These are phyloP conservation scores for Catharanthus roseus DNA, from an alignment of 257 asterid genomes.

Conservation along the genomic window DNA sequence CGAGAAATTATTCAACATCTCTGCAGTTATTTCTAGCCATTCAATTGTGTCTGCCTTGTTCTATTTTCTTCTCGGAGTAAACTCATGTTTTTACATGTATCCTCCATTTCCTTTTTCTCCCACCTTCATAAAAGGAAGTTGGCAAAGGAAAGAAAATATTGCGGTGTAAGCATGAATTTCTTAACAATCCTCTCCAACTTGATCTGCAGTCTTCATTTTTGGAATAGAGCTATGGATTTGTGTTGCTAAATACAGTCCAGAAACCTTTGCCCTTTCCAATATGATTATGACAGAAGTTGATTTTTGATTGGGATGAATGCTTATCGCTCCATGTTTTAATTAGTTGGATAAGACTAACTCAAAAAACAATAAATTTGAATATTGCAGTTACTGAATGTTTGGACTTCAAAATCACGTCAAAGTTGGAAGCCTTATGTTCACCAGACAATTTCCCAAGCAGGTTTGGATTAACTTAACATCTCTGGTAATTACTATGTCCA, in stretches of 20 bases:
- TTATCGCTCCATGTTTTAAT: neutral
- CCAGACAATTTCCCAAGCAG: conserved; percentile 59
- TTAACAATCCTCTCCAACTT: neutral
- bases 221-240: neutral
- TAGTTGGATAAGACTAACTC: conserved; percentile 2
- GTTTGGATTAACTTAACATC: conserved; percentile 26
- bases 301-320: neutral
- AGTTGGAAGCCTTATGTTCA: conserved; percentile 88
- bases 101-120: neutral
- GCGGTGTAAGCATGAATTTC: neutral
- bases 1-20: neutral
- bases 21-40: neutral
- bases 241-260: neutral
- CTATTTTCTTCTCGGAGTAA: neutral
- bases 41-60: neutral
- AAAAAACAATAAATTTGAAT: neutral
- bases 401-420: conserved; percentile 77
- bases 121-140: too few relatives aligned
- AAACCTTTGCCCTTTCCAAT: neutral
- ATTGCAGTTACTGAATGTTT: conserved; percentile 69
- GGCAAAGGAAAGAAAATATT: too few relatives aligned
- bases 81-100: neutral
- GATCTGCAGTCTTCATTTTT: neutral
- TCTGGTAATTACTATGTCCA: neutral
- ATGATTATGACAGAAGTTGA: neutral